phyloP scores from a whole-genome alignment of 176 grass and related monocot species.

The Oryza meyeriana region DNA sequence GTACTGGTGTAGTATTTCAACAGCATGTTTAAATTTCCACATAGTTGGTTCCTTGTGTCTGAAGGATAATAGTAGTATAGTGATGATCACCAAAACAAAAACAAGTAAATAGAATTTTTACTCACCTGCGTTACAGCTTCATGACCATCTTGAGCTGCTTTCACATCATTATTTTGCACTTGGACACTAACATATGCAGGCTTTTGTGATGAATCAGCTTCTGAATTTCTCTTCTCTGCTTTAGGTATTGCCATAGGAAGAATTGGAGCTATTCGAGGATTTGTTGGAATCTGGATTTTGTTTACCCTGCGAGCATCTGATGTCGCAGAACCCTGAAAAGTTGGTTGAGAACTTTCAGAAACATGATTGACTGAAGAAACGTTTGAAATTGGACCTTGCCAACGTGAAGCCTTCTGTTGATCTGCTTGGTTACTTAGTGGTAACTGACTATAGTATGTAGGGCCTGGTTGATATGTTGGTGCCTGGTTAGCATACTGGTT shows the following conservation, averaged over 20 bases:
- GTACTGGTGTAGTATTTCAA: neutral
- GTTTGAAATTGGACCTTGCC: constrained; percentile 51
- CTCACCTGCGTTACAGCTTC: constrained; percentile 55
- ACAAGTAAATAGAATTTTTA: constrained; percentile 19
- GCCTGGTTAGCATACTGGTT: constrained; percentile 35
- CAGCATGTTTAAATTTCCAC: neutral
- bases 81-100: neutral
- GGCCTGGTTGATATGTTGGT: constrained; percentile 40
- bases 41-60: neutral
- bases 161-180: constrained; percentile 48
- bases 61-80: neutral
- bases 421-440: constrained; percentile 46
- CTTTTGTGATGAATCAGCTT: constrained; percentile 39
- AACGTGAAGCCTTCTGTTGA: constrained; percentile 52
- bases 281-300: constrained; percentile 73
- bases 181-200: constrained; percentile 77
- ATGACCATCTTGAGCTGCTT: constrained; percentile 26
- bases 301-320: constrained; percentile 44
- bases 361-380: constrained; percentile 48
- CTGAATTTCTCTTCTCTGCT: constrained; percentile 41
- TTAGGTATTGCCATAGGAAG: constrained; percentile 37
- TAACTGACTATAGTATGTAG: constrained; percentile 32
- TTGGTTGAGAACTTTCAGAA: constrained; percentile 35
- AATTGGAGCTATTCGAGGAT: constrained; percentile 77
- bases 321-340: constrained; percentile 30